Percentiles rank a stretch among this genome's conserved stretches.
Evolutionary conservation across 2,329 filamentous ascomycete species (phyloP).

Genomic region (Sporothrix dimorphospora): DNA sequence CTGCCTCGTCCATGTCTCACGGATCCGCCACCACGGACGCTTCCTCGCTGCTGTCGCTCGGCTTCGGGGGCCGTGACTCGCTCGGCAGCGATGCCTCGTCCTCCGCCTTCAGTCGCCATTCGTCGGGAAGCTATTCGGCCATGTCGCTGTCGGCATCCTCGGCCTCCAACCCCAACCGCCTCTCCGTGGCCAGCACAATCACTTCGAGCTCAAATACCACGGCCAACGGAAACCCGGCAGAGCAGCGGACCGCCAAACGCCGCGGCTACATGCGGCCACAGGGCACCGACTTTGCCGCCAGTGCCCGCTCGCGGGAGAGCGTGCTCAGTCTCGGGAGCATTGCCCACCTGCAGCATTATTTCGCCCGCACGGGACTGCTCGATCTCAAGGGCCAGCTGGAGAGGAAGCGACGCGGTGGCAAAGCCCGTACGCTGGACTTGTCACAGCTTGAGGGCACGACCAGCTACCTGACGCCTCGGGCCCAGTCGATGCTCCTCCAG

Average conservation of each 20-base stretch:
- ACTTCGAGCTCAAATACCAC: slow-evolving; percentile 46
- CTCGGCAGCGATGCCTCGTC: slow-evolving; percentile 49
- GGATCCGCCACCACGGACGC: slow-evolving; percentile 55
- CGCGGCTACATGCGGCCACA: slow-evolving; percentile 87
- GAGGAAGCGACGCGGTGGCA: slow-evolving; percentile 61
- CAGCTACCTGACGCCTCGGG: slow-evolving; percentile 10
- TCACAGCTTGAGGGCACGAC: slow-evolving; percentile 51
- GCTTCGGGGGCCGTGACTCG: slow-evolving; percentile 56
- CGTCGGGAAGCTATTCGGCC: slow-evolving; percentile 60
- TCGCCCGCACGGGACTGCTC: slow-evolving; percentile 87
- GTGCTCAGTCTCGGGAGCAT: slow-evolving; percentile 97
- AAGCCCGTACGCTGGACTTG: slow-evolving; percentile 61
- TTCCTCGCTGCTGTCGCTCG: slow-evolving; percentile 52
- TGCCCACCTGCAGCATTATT: slow-evolving; percentile 97
- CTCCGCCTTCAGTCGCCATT: slow-evolving; percentile 62
- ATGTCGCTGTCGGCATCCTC: slow-evolving; percentile 14
- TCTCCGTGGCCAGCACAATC: slow-evolving; percentile 61
- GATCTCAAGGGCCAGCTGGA: slow-evolving; percentile 90
- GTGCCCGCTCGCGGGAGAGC: slow-evolving; percentile 86
- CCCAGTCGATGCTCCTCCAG: slow-evolving; percentile 24
- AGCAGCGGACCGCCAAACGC: slow-evolving; percentile 51
- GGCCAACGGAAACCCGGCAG: slow-evolving; percentile 36
- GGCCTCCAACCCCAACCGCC: slow-evolving; percentile 56
- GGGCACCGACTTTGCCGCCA: slow-evolving; percentile 86
- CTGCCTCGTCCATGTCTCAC: slow-evolving; percentile 62